Percentiles rank a stretch among this genome's conserved stretches.
These are phyloP conservation scores for Cordyceps cicadae DNA, from an alignment of 2,329 filamentous ascomycete species.

Conservation along the genomic window DNA sequence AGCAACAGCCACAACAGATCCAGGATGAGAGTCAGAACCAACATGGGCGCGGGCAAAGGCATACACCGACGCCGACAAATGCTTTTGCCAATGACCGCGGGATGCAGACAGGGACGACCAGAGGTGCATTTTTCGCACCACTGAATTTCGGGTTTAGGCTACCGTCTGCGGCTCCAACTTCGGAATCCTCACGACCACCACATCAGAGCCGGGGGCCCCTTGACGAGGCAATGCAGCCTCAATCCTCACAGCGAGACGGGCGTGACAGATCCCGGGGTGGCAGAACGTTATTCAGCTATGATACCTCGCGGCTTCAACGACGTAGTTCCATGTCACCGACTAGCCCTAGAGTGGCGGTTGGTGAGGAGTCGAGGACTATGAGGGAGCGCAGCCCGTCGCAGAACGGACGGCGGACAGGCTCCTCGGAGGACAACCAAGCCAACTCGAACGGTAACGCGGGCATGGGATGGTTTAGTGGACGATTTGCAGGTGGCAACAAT, in stretches of 20 bases:
- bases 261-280: conserved; percentile 16
- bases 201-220: conserved; percentile 22
- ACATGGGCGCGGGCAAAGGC: background rate
- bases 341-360: conserved; percentile 23
- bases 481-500: conserved; percentile 26
- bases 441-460: conserved; percentile 27
- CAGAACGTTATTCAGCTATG: conserved; percentile 22
- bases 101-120: background rate
- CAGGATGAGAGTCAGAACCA: background rate
- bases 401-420: conserved; percentile 23
- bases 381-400: conserved; percentile 33
- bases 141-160: background rate
- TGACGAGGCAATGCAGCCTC: conserved; percentile 23
- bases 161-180: background rate
- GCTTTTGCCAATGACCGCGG: background rate
- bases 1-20: background rate
- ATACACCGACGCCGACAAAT: background rate
- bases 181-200: conserved; percentile 14
- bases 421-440: conserved; percentile 18
- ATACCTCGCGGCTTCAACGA: conserved; percentile 27
- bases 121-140: background rate
- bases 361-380: conserved; percentile 25
- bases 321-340: conserved; percentile 33
- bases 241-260: conserved; percentile 22
- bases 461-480: conserved; percentile 36